Base-by-base conservation (phyloP, 176 grass and related monocot genomes). In the Zoysia pacifica region DNA sequence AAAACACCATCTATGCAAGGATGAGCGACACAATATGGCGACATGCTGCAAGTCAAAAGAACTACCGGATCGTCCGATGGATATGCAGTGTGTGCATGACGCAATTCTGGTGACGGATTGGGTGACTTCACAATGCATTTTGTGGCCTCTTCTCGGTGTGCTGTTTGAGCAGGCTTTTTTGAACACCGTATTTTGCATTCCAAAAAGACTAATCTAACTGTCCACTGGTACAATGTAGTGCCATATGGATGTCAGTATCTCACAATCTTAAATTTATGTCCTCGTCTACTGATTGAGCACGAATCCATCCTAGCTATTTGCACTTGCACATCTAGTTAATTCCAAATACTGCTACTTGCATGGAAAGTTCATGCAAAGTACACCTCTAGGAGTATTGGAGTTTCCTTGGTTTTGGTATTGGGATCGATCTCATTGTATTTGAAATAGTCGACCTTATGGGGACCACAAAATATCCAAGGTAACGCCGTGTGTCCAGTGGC, bases 61-160 rank as follows among this genome's bases (percentile, higher is more conserved):
- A n/a, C n/a, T n/a, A 15, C 40, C 37, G 2, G 45, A 35, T 56
- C 0, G 5, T 81, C 41, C 2, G 9, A 65, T 78, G 6, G 12
- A 52, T 16, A 12, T 38, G 37, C 9, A 19, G 37, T 52, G 44
- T 3, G 7, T 9, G 1, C 7, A 49, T 69, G 78, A 76, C 64
- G 39, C 36, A 46, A 81, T 47, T 70, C 2, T 47, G 9, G 53
- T 81, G 84, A 81, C 78, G 78, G 43, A 9, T 12, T 16, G 19
- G 59, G 39, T 73, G 75, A 85, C 48, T 28, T 76, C 72, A 70
- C 4, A 19, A 14, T 47, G n/a, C 38, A 72, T 20, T 42, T 37
- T 11, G 28, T 77, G 73, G 54, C 9, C 39, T 46, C 48, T n/a
- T 37, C 67, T 65, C 37, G 2, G 5, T 4, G 45, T 12, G 45